Base-by-base conservation (phyloP, 257 asterid species). In the Plantago major region DNA sequence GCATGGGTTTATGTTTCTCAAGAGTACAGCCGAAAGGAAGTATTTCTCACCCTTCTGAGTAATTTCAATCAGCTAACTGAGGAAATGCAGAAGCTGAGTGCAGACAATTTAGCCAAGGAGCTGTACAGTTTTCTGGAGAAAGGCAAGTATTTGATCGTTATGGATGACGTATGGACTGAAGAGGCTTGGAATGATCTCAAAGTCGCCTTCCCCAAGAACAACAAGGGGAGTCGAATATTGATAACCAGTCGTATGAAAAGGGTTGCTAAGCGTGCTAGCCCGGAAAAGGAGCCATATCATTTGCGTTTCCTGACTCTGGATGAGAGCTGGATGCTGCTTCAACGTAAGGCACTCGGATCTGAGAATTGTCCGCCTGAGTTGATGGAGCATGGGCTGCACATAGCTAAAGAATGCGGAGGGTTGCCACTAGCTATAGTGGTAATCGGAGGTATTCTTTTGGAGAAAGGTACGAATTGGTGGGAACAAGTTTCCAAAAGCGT, bases 351-450 rank as follows among this genome's bases (percentile, higher is more conserved):
- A 14, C 63, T 69, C 10, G 62, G 71, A 1, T 22, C 63, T 10
- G 50, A 46, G 9, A 38, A 33, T 1, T 76, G 71, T 44, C 76
- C 82, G 2, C 0, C 11, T 3, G 76, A 76, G 37, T 44, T 73
- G 18, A 58, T 65, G 12, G 50, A 9, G 53, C 38, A 16, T 48
- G 82, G 76, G 40, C 38, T 10, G 2, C 53, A 26, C 5, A 76
- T 76, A 10, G 19, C 75, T 26, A 60, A 9, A 11, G 57, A 65
- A 53, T 72, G 75, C 37, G 11, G 16, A 0, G 76, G 76, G n/a
- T 58, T 76, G 5, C 82, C 78, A 5, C 48, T 72, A 0, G 81
- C 81, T 1, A 43, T 76, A 46, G 67, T 48, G 18, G 58, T 49
- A 1, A 22, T 62, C 17, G 44, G 37, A 48, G 58, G 58, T 12